Conservation (phyloP, 1,284 basidiomycete species). For the Vanrija sp. region DNA sequence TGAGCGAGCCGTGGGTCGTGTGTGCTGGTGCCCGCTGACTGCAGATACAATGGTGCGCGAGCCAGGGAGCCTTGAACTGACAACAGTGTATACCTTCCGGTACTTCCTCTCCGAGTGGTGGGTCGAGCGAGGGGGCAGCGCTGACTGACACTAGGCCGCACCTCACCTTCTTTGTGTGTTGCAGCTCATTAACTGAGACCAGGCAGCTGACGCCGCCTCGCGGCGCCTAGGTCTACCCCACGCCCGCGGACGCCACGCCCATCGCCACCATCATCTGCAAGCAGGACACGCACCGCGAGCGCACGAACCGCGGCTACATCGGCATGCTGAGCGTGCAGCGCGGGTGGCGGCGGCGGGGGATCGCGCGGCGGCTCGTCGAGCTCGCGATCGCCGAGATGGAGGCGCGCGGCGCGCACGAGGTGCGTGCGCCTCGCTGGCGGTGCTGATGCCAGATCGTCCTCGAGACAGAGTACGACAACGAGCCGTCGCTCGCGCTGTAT, state of each 20-base stretch:
- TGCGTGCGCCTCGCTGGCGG: slow-evolving; percentile 42
- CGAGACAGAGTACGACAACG: slow-evolving; percentile 95
- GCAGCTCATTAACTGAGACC: no score
- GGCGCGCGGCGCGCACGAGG: slow-evolving; percentile 74
- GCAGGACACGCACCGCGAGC: slow-evolving; percentile 75
- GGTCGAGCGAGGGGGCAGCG: slow-evolving; percentile 13
- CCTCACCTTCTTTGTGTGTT: slow-evolving; percentile 73
- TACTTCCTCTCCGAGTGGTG: slow-evolving; percentile 94
- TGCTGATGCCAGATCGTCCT: slow-evolving; percentile 67
- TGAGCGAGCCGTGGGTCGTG: slow-evolving; percentile 86
- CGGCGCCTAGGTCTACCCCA: slow-evolving; percentile 29
- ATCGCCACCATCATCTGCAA: slow-evolving; percentile 95
- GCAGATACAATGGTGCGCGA: slow-evolving; percentile 26
- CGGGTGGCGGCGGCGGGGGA: slow-evolving; percentile 76
- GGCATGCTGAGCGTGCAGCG: slow-evolving; percentile 91
- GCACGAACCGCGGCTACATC: slow-evolving; percentile 85
- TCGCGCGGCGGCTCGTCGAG: slow-evolving; percentile 74
- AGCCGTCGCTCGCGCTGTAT: slow-evolving; percentile 79
- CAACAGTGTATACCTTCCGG: slow-evolving; percentile 53
- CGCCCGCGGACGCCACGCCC: slow-evolving; percentile 49
- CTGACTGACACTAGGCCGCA: slow-evolving; percentile 66
- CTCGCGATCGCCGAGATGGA: slow-evolving; percentile 78
- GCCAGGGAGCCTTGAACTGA: background rate
- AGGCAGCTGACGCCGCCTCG: background rate
- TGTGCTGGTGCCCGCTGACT: background rate